Evolutionary conservation across 306 rosid genomes (phyloP).

Genomic region (Begonia loranthoides): DNA sequence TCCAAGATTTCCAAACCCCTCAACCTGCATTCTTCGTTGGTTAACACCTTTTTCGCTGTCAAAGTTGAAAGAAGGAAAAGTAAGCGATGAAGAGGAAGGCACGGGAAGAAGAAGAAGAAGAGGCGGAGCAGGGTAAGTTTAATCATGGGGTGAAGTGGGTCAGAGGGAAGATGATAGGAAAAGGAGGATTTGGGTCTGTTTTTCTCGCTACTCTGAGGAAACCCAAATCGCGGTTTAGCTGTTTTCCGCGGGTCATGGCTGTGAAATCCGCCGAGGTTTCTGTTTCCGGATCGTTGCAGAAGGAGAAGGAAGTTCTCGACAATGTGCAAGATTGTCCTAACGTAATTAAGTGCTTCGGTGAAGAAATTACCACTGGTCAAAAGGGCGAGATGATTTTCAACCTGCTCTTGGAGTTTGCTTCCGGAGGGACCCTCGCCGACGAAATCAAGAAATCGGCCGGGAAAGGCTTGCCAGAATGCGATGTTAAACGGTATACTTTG

Average conservation of each 20-base stretch:
- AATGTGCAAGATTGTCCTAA: slow-evolving; percentile 8
- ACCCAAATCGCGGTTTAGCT: not conserved
- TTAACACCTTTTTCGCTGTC: not conserved
- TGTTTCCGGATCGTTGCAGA: slow-evolving; percentile 10
- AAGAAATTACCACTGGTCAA: slow-evolving; percentile 7
- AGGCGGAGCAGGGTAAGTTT: slow-evolving; percentile 1
- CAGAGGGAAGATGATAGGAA: slow-evolving; percentile 11
- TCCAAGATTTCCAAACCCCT: not conserved
- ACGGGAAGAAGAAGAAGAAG: slow-evolving; percentile 3
- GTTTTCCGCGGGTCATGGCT: slow-evolving; percentile 14
- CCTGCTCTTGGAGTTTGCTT: slow-evolving; percentile 18
- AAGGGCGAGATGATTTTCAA: slow-evolving; percentile 15
- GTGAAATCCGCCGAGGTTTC: slow-evolving; percentile 19
- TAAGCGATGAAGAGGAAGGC: slow-evolving; percentile 6
- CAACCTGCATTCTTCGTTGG: not conserved
- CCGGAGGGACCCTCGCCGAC: slow-evolving; percentile 18
- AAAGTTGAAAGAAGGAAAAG: not conserved
- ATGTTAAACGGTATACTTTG: slow-evolving; percentile 9
- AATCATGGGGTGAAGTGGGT: slow-evolving; percentile 9
- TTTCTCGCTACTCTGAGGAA: slow-evolving; percentile 17
- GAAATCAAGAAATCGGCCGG: slow-evolving; percentile 7
- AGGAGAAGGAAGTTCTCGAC: slow-evolving; percentile 12
- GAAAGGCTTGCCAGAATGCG: slow-evolving; percentile 8
- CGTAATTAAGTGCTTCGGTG: slow-evolving; percentile 11
- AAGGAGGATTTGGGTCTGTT: slow-evolving; percentile 22